These are phyloP conservation scores for Tylopilus sp. DNA, from an alignment of 1,284 basidiomycete genomes.

Conservation along the genomic window DNA sequence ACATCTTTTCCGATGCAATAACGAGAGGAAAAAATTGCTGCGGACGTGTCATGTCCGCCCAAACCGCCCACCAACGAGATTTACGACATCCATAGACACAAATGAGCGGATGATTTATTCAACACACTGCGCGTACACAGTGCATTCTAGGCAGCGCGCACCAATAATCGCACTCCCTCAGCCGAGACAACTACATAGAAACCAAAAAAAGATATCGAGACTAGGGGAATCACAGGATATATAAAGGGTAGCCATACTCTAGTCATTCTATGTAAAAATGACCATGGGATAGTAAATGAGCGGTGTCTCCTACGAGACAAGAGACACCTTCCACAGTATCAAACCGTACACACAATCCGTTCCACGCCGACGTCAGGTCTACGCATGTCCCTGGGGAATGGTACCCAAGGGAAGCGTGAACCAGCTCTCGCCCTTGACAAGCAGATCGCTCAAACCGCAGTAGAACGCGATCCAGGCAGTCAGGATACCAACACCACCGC, in stretches of 20 bases:
- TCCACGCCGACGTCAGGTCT: background rate
- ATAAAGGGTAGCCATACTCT: background rate
- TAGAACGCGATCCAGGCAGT: constrained; percentile 72
- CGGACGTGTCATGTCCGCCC: background rate
- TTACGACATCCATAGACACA: no score
- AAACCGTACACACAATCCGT: constrained; percentile 8
- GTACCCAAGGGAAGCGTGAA: constrained; percentile 53
- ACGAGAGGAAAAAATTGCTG: background rate
- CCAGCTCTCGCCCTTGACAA: constrained; percentile 51
- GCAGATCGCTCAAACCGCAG: constrained; percentile 59
- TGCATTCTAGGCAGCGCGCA: no score
- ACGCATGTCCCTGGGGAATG: constrained; percentile 21
- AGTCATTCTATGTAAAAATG: constrained; percentile 9
- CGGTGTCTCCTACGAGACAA: background rate
- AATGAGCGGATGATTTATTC: no score
- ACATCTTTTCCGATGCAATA: no score
- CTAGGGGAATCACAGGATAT: background rate
- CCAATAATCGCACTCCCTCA: background rate
- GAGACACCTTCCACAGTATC: constrained; percentile 1
- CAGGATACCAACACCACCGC: constrained; percentile 71
- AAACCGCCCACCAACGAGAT: background rate
- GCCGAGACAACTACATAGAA: constrained; percentile 1
- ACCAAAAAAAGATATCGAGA: constrained; percentile 3
- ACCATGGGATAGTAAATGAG: constrained; percentile 7
- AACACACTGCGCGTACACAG: no score